Percentiles rank a stretch among this genome's conserved stretches.
These are phyloP conservation scores for Barnettozyma pratensis DNA, from an alignment of 805 yeast species.

Conservation along the genomic window DNA sequence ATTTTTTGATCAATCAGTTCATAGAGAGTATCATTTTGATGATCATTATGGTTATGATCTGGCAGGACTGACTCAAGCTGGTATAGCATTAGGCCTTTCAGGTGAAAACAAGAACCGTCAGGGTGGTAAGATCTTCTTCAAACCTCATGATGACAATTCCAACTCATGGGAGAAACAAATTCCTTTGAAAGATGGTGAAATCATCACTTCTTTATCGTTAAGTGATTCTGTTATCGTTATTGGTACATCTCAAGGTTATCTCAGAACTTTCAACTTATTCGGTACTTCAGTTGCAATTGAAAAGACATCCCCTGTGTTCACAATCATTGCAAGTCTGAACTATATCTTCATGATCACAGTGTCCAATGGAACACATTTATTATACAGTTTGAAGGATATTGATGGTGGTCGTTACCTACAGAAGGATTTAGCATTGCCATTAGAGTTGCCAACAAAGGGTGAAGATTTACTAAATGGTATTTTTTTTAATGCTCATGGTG, in stretches of 20 bases:
- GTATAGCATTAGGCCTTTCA: constrained; percentile 56
- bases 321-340: constrained; percentile 30
- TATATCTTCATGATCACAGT: constrained; percentile 28
- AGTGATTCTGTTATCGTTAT: constrained; percentile 56
- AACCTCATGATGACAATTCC: constrained; percentile 60
- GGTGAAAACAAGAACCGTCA: constrained; percentile 29
- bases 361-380: constrained; percentile 26
- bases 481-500: constrained; percentile 86
- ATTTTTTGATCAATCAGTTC: constrained; percentile 73
- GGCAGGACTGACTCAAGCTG: constrained; percentile 66
- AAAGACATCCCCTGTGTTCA: constrained; percentile 66
- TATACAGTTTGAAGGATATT: constrained; percentile 42
- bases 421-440: constrained; percentile 42
- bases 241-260: constrained; percentile 72
- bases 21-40: constrained; percentile 80
- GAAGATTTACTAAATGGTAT: constrained; percentile 46
- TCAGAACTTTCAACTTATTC: constrained; percentile 62
- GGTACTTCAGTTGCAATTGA: constrained; percentile 73
- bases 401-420: constrained; percentile 41
- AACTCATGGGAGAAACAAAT: constrained; percentile 70
- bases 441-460: constrained; percentile 20
- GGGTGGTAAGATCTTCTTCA: constrained; percentile 48
- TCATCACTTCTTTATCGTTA: constrained; percentile 64
- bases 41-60: constrained; percentile 69
- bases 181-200: constrained; percentile 48